Evolutionary conservation across 2,329 filamentous ascomycete species (phyloP).

Genomic region (Fusarium sp.): DNA sequence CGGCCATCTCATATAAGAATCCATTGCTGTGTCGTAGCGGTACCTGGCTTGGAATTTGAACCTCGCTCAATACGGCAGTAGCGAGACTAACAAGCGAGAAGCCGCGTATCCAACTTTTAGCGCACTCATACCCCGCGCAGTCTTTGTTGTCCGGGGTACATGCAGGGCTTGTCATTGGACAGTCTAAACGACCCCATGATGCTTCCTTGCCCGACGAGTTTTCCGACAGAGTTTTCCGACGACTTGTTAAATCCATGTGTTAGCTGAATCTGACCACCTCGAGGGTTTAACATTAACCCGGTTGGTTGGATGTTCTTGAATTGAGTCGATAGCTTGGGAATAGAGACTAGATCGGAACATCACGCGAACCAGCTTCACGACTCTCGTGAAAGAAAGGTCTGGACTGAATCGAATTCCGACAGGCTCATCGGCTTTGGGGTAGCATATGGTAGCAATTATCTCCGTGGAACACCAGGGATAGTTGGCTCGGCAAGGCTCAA

Average conservation of each 20-base stretch:
- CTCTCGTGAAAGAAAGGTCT: background rate
- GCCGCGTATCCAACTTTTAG: background rate
- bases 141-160: background rate
- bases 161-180: background rate
- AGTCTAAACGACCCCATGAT: background rate
- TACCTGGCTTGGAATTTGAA: background rate
- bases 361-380: background rate
- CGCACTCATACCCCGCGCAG: background rate
- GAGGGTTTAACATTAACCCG: background rate
- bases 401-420: background rate
- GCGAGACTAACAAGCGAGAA: background rate
- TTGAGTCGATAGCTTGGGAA: background rate
- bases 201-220: background rate
- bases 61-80: background rate
- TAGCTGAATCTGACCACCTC: background rate
- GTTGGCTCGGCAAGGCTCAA: background rate
- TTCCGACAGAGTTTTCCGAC: slow-evolving; percentile 3
- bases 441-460: background rate
- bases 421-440: background rate
- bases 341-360: background rate
- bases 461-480: background rate
- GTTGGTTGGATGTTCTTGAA: background rate
- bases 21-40: background rate
- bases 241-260: background rate
- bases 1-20: background rate